A percentile compares a stretch with the other conserved stretches of the same genome.
These are phyloP conservation scores for Amphichorda felina DNA, from an alignment of 2,329 filamentous ascomycete species.

Conservation along the genomic window DNA sequence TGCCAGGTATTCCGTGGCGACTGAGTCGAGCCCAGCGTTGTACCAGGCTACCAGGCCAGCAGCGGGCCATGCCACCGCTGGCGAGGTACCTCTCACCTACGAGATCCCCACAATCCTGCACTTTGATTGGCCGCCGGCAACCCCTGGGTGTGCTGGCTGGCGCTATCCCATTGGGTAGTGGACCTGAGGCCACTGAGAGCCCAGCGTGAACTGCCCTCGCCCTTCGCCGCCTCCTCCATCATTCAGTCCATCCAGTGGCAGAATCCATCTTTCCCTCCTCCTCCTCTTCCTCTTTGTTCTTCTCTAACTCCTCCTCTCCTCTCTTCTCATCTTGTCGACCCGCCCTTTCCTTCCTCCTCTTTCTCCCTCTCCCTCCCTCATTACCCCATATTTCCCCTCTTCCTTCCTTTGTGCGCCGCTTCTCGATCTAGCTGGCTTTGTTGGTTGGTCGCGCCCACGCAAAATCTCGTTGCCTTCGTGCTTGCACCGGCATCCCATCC, in stretches of 20 bases:
- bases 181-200: not conserved
- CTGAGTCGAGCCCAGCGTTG: too few relatives aligned
- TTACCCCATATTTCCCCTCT: constrained; percentile 1
- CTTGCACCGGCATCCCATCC: constrained; percentile 1
- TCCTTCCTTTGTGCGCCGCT: constrained; percentile 5
- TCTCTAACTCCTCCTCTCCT: not conserved
- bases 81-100: too few relatives aligned
- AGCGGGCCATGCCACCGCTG: too few relatives aligned
- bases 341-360: constrained; percentile 1
- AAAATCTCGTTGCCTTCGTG: not conserved
- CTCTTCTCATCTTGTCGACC: constrained; percentile 4
- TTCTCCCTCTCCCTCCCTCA: constrained; percentile 2
- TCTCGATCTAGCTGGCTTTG: constrained; percentile 1
- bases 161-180: not conserved
- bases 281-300: not conserved
- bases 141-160: too few relatives aligned
- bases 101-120: too few relatives aligned
- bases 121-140: too few relatives aligned
- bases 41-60: too few relatives aligned
- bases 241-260: not conserved
- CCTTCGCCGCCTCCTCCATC: not conserved
- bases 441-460: too few relatives aligned
- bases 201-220: too few relatives aligned
- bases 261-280: not conserved
- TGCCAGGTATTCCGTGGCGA: too few relatives aligned